Percentiles rank a stretch among this genome's conserved stretches.
These are phyloP conservation scores for Drechslerella dactyloides DNA, from an alignment of 2,329 filamentous ascomycete genomes.

Conservation along the genomic window DNA sequence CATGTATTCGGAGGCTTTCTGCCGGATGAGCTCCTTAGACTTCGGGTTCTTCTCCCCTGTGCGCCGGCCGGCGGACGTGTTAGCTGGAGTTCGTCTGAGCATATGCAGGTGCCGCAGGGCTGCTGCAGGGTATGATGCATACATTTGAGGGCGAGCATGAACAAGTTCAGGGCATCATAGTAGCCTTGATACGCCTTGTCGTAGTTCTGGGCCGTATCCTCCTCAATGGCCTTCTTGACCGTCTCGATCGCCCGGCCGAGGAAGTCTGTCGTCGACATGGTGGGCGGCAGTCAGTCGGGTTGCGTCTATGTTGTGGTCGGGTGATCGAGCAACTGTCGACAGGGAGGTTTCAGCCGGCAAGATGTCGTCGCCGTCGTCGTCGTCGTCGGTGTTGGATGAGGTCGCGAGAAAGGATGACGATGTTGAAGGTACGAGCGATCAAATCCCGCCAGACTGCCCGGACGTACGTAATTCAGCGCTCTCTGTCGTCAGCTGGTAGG, in stretches of 20 bases:
- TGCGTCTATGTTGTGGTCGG: background rate
- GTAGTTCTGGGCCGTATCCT: slow-evolving; percentile 93
- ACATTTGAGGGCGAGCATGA: slow-evolving; percentile 98
- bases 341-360: background rate
- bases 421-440: background rate
- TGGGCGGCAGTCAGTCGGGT: slow-evolving; percentile 55
- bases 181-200: slow-evolving; percentile 96
- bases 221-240: slow-evolving; percentile 96
- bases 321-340: background rate
- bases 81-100: slow-evolving; percentile 17
- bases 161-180: slow-evolving; percentile 93
- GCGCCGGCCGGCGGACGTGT: slow-evolving; percentile 48
- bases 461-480: slow-evolving; percentile 33
- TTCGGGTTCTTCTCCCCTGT: slow-evolving; percentile 89
- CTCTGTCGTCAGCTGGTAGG: slow-evolving; percentile 8
- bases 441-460: slow-evolving; percentile 4
- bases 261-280: slow-evolving; percentile 96
- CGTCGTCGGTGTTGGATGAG: slow-evolving; percentile 8
- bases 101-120: background rate
- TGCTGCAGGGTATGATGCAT: slow-evolving; percentile 46
- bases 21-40: slow-evolving; percentile 95
- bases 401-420: background rate
- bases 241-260: slow-evolving; percentile 93
- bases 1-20: slow-evolving; percentile 96
- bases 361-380: slow-evolving; percentile 2